These are phyloP conservation scores for Trifolium dubium DNA, from an alignment of 306 rosid genomes.

Conservation along the genomic window DNA sequence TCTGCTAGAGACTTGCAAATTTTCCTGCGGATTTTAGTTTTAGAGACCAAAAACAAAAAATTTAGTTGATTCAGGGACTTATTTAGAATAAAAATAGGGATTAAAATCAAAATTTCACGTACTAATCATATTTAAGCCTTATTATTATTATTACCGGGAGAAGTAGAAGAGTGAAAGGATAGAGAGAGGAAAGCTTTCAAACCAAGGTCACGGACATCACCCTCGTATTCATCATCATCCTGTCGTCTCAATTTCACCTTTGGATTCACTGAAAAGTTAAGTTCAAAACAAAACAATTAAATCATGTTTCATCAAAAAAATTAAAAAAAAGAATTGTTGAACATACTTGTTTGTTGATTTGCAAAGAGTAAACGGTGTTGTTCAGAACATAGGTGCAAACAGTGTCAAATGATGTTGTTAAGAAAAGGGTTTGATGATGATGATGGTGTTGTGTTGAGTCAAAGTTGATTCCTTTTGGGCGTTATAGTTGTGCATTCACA, in stretches of 20 bases:
- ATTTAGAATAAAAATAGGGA: no score
- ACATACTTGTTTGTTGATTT: constrained; percentile 14
- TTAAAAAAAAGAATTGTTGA: neutral
- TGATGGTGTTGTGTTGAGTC: no score
- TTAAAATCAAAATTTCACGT: no score
- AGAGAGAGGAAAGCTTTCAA: constrained; percentile 48
- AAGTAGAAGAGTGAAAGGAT: constrained; percentile 31
- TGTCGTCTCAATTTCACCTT: constrained; percentile 50
- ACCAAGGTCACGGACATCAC: constrained; percentile 29
- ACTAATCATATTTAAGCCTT: no score
- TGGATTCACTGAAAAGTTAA: constrained; percentile 46
- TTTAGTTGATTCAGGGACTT: no score
- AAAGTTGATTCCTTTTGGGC: no score
- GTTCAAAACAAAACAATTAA: constrained; percentile 17
- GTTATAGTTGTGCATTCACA: no score
- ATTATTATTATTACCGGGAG: constrained; percentile 45
- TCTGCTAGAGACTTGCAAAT: no score
- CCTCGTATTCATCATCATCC: constrained; percentile 20
- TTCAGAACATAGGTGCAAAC: neutral
- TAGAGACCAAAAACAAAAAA: no score
- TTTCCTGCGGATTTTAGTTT: no score
- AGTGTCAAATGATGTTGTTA: neutral
- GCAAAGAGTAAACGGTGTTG: neutral
- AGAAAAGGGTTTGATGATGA: neutral
- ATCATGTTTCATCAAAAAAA: neutral